Evolutionary conservation across 192 early-diverging fungal species (phyloP).

Genomic region (Coemansia biformis): DNA sequence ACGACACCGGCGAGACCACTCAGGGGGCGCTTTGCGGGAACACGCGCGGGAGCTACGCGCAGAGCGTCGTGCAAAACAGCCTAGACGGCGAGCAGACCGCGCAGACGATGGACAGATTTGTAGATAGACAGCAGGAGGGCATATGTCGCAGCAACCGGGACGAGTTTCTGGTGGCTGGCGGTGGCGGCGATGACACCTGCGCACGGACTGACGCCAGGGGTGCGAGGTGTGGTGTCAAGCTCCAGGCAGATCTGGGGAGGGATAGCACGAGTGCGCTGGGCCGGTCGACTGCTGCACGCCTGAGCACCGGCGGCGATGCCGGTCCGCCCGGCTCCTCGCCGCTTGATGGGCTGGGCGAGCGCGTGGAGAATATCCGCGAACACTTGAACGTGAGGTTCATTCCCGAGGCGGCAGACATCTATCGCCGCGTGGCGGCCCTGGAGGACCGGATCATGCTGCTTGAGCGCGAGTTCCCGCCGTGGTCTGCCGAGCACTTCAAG

Average conservation of each 20-base stretch:
- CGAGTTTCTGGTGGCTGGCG: constrained; percentile 53
- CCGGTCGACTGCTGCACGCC: constrained; percentile 44
- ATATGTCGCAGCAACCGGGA: constrained; percentile 60
- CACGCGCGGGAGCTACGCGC: not conserved
- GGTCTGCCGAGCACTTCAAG: constrained; percentile 73
- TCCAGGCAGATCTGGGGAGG: constrained; percentile 62
- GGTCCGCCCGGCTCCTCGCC: constrained; percentile 10
- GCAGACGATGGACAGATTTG: constrained; percentile 51
- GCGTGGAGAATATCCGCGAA: constrained; percentile 65
- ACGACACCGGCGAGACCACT: not conserved
- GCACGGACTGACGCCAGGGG: constrained; percentile 69
- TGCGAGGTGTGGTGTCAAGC: constrained; percentile 70
- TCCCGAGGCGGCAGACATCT: constrained; percentile 22
- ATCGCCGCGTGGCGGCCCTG: constrained; percentile 61
- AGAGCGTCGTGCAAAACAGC: constrained; percentile 35
- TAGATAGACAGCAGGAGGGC: constrained; percentile 51
- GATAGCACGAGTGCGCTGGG: constrained; percentile 59
- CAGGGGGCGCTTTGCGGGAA: not conserved
- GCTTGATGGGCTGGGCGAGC: constrained; percentile 38
- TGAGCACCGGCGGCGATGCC: not conserved
- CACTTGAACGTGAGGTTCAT: constrained; percentile 68
- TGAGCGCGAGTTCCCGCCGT: constrained; percentile 70
- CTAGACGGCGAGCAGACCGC: constrained; percentile 48
- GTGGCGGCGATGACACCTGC: constrained; percentile 37
- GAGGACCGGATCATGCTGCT: constrained; percentile 73